These are phyloP conservation scores for Gossypium sturtianum DNA, from an alignment of 345 rosid species.

Conservation along the genomic window DNA sequence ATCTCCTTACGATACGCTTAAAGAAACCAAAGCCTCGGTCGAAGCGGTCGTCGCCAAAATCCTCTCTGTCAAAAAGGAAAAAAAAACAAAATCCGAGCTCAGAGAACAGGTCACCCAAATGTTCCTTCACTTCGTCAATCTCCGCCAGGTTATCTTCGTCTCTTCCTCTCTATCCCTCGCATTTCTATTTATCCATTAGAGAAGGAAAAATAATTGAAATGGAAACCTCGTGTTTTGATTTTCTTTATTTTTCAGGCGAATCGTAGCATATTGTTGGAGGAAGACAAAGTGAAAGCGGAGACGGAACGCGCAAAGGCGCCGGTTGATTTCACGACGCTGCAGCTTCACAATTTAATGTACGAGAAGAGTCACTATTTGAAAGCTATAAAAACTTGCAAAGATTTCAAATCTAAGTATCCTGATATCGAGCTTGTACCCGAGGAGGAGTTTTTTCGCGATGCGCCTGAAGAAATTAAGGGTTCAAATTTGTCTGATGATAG, in stretches of 20 bases:
- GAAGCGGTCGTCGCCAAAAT: conserved; percentile 64
- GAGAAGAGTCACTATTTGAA: conserved; percentile 87
- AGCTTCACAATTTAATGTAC: conserved; percentile 82
- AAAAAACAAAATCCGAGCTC: conserved; percentile 55
- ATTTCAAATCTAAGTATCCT: conserved; percentile 75
- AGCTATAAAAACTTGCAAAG: conserved; percentile 75
- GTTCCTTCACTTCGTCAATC: conserved; percentile 74
- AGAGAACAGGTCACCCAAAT: conserved; percentile 73
- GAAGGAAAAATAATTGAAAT: neutral
- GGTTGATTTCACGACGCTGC: conserved; percentile 68
- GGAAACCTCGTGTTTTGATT: conserved; percentile 18
- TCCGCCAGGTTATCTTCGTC: conserved; percentile 58
- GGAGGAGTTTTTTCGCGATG: conserved; percentile 62
- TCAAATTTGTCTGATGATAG: conserved; percentile 42
- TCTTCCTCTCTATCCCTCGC: neutral
- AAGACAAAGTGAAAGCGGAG: conserved; percentile 65
- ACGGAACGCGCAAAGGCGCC: conserved; percentile 73
- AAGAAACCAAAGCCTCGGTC: conserved; percentile 65
- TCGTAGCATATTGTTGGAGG: conserved; percentile 65
- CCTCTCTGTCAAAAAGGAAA: conserved; percentile 54
- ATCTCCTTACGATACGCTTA: conserved; percentile 56
- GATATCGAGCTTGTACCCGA: conserved; percentile 82
- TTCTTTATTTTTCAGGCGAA: conserved; percentile 42
- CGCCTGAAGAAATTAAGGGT: conserved; percentile 63
- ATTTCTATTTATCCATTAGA: neutral